Percentiles rank a stretch among this genome's conserved stretches.
Evolutionary conservation across 2,329 filamentous ascomycete genomes (phyloP).

Genomic region (Epichloe typhina): DNA sequence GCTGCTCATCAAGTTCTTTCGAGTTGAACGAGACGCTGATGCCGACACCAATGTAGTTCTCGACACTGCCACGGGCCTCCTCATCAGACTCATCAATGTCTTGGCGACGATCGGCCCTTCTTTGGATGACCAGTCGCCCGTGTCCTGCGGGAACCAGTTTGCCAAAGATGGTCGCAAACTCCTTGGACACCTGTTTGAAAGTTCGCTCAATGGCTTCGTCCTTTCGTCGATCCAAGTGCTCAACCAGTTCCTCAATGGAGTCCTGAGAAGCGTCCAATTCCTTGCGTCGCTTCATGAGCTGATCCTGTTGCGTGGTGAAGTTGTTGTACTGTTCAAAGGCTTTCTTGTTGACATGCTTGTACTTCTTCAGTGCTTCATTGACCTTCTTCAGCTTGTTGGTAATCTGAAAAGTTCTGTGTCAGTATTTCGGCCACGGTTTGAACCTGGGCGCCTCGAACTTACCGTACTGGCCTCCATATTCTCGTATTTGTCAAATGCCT

Average conservation of each 20-base stretch:
- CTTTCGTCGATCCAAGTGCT: conserved; percentile 85
- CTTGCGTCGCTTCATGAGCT: conserved; percentile 67
- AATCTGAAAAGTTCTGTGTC: conserved; percentile 26
- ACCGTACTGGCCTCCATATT: conserved; percentile 68
- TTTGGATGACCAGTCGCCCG: conserved; percentile 83
- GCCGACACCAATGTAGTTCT: conserved; percentile 92
- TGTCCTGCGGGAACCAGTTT: conserved; percentile 89
- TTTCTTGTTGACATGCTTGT: conserved; percentile 98
- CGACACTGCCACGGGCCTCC: conserved; percentile 59
- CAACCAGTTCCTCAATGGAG: conserved; percentile 85
- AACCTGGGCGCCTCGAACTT: conserved; percentile 17
- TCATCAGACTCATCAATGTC: conserved; percentile 51
- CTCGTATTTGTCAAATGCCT: conserved; percentile 84
- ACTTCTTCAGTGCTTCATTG: conserved; percentile 88
- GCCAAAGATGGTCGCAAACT: conserved; percentile 87
- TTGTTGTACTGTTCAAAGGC: conserved; percentile 98
- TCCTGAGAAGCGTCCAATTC: conserved; percentile 78
- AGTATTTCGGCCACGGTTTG: conserved; percentile 6
- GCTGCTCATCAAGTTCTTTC: conserved; percentile 88
- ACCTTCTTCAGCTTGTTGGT: conserved; percentile 70
- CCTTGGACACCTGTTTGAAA: conserved; percentile 92
- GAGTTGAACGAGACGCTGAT: conserved; percentile 98
- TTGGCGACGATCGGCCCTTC: conserved; percentile 62
- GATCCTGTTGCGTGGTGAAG: conserved; percentile 86
- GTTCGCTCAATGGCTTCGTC: conserved; percentile 97